Conservation (phyloP, 805 yeast species). For the Teunomyces kruisii region DNA sequence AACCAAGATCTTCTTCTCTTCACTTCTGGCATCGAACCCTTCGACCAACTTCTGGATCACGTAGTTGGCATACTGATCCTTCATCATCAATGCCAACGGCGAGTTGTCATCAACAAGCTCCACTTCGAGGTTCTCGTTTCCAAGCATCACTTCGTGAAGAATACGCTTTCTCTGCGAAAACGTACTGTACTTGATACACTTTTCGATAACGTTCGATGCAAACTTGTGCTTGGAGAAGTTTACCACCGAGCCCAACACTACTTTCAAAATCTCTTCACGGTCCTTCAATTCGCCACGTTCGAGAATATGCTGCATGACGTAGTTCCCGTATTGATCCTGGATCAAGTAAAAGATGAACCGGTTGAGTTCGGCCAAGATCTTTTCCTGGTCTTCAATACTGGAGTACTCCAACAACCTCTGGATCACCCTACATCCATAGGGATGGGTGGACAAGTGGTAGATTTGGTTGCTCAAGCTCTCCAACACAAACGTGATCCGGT, state of each 20-base stretch:
- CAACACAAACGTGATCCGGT: constrained; percentile 66
- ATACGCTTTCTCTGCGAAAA: constrained; percentile 60
- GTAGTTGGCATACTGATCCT: constrained; percentile 96
- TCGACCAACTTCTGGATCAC: constrained; percentile 94
- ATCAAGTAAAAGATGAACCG: constrained; percentile 72
- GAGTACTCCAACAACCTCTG: constrained; percentile 89
- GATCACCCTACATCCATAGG: constrained; percentile 96
- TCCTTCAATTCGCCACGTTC: constrained; percentile 74
- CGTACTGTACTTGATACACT: constrained; percentile 77
- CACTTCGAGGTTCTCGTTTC: constrained; percentile 46
- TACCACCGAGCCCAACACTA: constrained; percentile 71
- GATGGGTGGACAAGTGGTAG: constrained; percentile 87
- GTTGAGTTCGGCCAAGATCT: constrained; percentile 69
- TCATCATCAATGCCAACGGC: constrained; percentile 88
- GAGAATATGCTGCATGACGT: constrained; percentile 93
- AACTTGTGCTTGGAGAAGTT: constrained; percentile 92
- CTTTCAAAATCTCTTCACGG: constrained; percentile 58
- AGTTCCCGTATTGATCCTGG: constrained; percentile 97
- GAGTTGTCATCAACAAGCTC: constrained; percentile 58
- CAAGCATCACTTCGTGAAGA: constrained; percentile 63
- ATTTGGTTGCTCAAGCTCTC: constrained; percentile 68
- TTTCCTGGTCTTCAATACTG: constrained; percentile 58
- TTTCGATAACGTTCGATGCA: constrained; percentile 97
- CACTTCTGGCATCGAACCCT: constrained; percentile 59
- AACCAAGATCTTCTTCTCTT: constrained; percentile 68